Conservation (phyloP, 352 stramenopile species). For the Phytophthora crassamura region DNA sequence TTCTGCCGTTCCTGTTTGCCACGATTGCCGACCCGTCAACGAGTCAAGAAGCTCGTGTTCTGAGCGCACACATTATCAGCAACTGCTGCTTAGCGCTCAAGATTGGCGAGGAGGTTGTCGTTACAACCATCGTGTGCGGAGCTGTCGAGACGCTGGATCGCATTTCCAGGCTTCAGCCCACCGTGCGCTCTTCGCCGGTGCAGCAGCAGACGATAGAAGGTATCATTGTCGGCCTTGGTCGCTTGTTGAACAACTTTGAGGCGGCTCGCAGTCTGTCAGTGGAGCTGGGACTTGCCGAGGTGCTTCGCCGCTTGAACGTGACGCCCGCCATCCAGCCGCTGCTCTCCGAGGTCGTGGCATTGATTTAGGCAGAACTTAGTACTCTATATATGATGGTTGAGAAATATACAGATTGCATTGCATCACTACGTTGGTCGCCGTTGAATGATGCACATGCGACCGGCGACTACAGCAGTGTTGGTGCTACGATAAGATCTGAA, state of each 20-base stretch:
- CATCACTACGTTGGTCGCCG: too few relatives aligned
- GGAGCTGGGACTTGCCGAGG: slow-evolving; percentile 70
- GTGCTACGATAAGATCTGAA: too few relatives aligned
- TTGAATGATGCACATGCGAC: too few relatives aligned
- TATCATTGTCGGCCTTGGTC: slow-evolving; percentile 67
- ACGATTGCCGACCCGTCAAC: slow-evolving; percentile 49
- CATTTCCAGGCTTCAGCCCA: slow-evolving; percentile 49
- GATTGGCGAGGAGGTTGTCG: slow-evolving; percentile 71
- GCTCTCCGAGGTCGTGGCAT: slow-evolving; percentile 62
- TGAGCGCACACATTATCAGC: slow-evolving; percentile 68
- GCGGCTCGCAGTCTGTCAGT: slow-evolving; percentile 62
- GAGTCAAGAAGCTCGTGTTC: slow-evolving; percentile 50
- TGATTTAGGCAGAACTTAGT: slow-evolving; percentile 46
- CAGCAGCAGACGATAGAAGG: slow-evolving; percentile 65
- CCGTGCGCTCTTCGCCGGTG: slow-evolving; percentile 11
- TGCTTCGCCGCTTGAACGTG: slow-evolving; percentile 61
- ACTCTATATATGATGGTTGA: too few relatives aligned
- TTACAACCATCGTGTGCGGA: slow-evolving; percentile 77
- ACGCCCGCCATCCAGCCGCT: slow-evolving; percentile 59
- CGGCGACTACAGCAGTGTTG: too few relatives aligned
- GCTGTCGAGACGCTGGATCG: slow-evolving; percentile 71
- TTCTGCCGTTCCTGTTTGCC: slow-evolving; percentile 76
- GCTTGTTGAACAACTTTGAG: slow-evolving; percentile 70
- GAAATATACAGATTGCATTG: too few relatives aligned
- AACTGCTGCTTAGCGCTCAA: slow-evolving; percentile 77